These are phyloP conservation scores for Colletotrichum sp. DNA, from an alignment of 2,329 filamentous ascomycete species.

Conservation along the genomic window DNA sequence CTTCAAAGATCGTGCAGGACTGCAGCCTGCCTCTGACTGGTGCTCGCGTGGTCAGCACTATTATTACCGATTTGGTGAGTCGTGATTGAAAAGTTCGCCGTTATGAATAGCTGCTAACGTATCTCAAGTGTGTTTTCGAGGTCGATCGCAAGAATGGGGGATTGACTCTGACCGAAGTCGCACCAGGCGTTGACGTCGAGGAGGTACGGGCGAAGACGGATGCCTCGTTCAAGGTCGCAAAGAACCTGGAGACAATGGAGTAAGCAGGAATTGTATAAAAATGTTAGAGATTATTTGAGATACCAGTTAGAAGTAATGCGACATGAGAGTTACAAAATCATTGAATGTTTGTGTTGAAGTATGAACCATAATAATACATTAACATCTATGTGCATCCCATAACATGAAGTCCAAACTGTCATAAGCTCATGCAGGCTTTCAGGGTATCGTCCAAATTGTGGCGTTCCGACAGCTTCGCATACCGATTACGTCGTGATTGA, in stretches of 20 bases:
- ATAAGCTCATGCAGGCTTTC: not conserved
- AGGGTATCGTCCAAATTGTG: conserved; percentile 1
- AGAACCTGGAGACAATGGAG: conserved; percentile 56
- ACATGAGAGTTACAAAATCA: not conserved
- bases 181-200: conserved; percentile 71
- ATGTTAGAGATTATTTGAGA: not conserved
- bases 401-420: not conserved
- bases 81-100: too few relatives aligned
- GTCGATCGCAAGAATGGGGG: conserved; percentile 67
- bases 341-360: not conserved
- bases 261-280: conserved; percentile 21
- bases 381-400: not conserved
- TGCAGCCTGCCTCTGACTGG: conserved; percentile 71
- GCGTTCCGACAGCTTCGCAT: not conserved
- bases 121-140: conserved; percentile 68
- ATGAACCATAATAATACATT: not conserved
- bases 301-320: not conserved
- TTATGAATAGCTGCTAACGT: not conserved
- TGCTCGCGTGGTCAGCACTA: conserved; percentile 70
- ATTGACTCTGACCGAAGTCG: conserved; percentile 72
- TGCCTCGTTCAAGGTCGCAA: conserved; percentile 68
- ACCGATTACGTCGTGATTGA: not conserved
- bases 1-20: conserved; percentile 68
- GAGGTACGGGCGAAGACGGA: conserved; percentile 74
- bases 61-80: conserved; percentile 75